Evolutionary conservation across 129 eudicot genomes (phyloP), one percentile per base, ranked within the genome.

Genomic region (Mikania micrantha): DNA sequence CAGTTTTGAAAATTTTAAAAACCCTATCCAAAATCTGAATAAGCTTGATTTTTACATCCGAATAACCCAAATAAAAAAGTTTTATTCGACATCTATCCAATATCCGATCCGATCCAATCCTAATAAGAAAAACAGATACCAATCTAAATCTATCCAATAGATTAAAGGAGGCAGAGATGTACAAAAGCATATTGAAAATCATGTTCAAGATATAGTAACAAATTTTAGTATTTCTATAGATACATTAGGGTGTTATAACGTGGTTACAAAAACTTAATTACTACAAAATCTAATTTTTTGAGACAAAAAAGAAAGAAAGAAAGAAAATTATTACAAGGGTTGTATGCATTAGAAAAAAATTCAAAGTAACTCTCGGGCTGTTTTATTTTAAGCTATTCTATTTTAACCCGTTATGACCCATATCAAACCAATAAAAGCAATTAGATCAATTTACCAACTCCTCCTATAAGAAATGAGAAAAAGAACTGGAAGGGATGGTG

Each of bases 191-290:
- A 66, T 78, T 70, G 80, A 62, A 83, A 72, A 67, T 86, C 90
- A 79, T 91, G 97, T 1, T 91, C 93, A 79, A 28, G 64, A 91
- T 93, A 74, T 85, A 87, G 69, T 81, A 93, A 32, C 90, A 10
- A 48, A 48, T 17, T 48, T 17, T 19, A 17, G 12, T 48, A 17
- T 19, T 16, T 47, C 2, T 17, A 47, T 16, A 47, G 5, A 6
- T 1, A 47, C 54, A 48, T 17, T 17, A 48, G 25, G 2, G 57
- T 19, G 27, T 21, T 19, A 9, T 17, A 19, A 49, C 9, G 20
- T 20, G 27, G 5, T 49, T 22, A 11, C 7, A 53, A 12, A 53
- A 53, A 24, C 17, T 3, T 3, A 5, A 53, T 53, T 22, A 9
- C 24, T 9, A 24, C 32, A 52, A 52, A 53, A 53, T 22, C 34